phyloP scores from a whole-genome alignment of 163 green algal genomes.

The Prototheca wickerhamii region DNA sequence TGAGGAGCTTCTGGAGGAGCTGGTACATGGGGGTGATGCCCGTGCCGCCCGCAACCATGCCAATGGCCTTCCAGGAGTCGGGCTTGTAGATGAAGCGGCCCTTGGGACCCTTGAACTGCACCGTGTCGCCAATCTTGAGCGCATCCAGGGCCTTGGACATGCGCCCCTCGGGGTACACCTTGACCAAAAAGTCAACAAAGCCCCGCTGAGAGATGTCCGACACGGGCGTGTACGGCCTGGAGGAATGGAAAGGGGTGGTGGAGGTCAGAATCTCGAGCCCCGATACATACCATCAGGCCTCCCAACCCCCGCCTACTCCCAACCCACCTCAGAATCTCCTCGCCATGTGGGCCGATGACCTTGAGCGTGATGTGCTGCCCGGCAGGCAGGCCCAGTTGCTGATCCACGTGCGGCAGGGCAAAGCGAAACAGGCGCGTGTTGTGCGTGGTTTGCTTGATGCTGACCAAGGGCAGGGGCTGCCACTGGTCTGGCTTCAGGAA shows the following conservation, averaged over 20 bases:
- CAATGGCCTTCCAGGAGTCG: slow-evolving; percentile 18
- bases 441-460: slow-evolving; percentile 52
- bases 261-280: no score
- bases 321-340: slow-evolving; percentile 37
- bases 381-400: slow-evolving; percentile 66
- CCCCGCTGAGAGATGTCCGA: slow-evolving; percentile 57
- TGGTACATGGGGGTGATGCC: slow-evolving; percentile 96
- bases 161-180: slow-evolving; percentile 76
- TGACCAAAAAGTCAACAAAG: slow-evolving; percentile 95
- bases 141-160: slow-evolving; percentile 74
- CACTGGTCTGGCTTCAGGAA: slow-evolving; percentile 58
- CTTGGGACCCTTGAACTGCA: slow-evolving; percentile 84
- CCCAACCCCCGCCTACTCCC: not conserved
- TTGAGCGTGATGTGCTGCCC: slow-evolving; percentile 81
- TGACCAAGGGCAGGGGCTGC: slow-evolving; percentile 37
- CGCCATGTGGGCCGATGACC: slow-evolving; percentile 42
- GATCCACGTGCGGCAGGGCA: slow-evolving; percentile 43
- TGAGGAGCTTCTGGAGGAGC: slow-evolving; percentile 71
- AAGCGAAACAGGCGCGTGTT: slow-evolving; percentile 74
- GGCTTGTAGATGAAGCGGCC: slow-evolving; percentile 68
- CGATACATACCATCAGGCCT: not conserved
- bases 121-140: slow-evolving; percentile 71
- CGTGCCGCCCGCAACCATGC: slow-evolving; percentile 86
- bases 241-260: no score
- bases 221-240: slow-evolving; percentile 72